phyloP scores from a whole-genome alignment of 805 yeast species.

The Ogataea saltuana region DNA sequence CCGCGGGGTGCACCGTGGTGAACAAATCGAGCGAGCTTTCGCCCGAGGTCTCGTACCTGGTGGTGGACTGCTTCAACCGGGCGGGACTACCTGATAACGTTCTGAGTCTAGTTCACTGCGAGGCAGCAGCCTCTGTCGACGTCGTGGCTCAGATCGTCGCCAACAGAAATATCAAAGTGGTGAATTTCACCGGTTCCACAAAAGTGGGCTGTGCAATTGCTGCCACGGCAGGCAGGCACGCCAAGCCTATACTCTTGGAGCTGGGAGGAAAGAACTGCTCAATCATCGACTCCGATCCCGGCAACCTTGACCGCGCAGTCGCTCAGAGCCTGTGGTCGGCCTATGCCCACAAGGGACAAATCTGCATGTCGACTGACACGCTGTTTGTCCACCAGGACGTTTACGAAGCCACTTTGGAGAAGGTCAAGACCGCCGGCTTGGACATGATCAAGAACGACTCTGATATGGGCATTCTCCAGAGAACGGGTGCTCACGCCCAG shows the following conservation, averaged over 20 bases:
- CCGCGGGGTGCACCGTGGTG: constrained; percentile 51
- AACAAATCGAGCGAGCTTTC: constrained; percentile 43
- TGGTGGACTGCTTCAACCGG: constrained; percentile 36
- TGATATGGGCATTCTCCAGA: constrained; percentile 28
- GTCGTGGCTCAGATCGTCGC: constrained; percentile 33
- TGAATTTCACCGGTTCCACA: constrained; percentile 50
- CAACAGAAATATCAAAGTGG: constrained; percentile 34
- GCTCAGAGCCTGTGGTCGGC: constrained; percentile 34
- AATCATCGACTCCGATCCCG: constrained; percentile 36
- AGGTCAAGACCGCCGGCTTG: constrained; percentile 18
- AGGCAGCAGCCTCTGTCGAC: constrained; percentile 29
- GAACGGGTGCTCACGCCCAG: constrained; percentile 31
- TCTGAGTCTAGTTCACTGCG: constrained; percentile 38
- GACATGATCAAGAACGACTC: constrained; percentile 17
- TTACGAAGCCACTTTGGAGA: constrained; percentile 34
- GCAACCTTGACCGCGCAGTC: constrained; percentile 37
- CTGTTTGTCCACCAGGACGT: constrained; percentile 38
- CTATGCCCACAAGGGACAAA: constrained; percentile 48
- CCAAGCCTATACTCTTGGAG: constrained; percentile 45
- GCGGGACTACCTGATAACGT: constrained; percentile 43
- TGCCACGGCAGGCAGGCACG: constrained; percentile 36
- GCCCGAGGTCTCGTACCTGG: constrained; percentile 36
- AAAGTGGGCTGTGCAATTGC: constrained; percentile 41
- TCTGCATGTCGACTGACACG: constrained; percentile 48
- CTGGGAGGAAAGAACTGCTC: constrained; percentile 47